Base-by-base conservation (phyloP, 2,329 filamentous ascomycete genomes). In the Aspergillus felis region DNA sequence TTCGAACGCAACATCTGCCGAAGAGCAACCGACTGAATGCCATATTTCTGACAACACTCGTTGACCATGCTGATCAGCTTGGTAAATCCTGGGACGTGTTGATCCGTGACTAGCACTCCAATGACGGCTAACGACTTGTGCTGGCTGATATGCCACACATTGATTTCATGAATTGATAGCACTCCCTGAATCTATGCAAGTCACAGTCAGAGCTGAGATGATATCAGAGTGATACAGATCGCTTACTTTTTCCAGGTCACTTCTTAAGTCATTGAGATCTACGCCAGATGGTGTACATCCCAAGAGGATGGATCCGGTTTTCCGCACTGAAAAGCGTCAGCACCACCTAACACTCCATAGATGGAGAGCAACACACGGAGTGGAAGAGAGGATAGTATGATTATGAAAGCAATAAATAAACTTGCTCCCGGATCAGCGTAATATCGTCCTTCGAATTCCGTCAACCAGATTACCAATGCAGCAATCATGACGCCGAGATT, bases 401-500 rank as follows among this genome's bases (percentile, higher is more conserved):
- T 90, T 82, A 91, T 87, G n/a, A 90, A 58, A 2, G 87, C 82
- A 64, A 92, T 92, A 52, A 81, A 86, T 69, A 89, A 79, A 57
- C 87, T 84, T 35, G 87, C 82, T 3, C 80, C 86, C 0, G 89
- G 89, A 67, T 92, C 89, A 4, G 86, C 87, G 63, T 91, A 92
- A 75, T 82, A 90, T 35, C 87, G 79, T 3, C 72, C 78, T 1
- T 82, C 76, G 29, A 82, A 84, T 29, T 80, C 68, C 0, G 82
- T 78, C 56, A 86, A 77, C 88, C 87, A 91, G 69, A 92, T 88
- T 32, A 90, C 78, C 2, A 87, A 66, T 0, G 87, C 87, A 0
- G 88, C 83, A 38, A 87, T 76, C 51, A 91, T 90, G 58, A 92
- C 88, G 9, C 88, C 88, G 10, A 91, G 71, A 64, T 92, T 92